Evolutionary conservation across 1,284 basidiomycete genomes (phyloP).

Genomic region (Taiwanofungus camphoratus): DNA sequence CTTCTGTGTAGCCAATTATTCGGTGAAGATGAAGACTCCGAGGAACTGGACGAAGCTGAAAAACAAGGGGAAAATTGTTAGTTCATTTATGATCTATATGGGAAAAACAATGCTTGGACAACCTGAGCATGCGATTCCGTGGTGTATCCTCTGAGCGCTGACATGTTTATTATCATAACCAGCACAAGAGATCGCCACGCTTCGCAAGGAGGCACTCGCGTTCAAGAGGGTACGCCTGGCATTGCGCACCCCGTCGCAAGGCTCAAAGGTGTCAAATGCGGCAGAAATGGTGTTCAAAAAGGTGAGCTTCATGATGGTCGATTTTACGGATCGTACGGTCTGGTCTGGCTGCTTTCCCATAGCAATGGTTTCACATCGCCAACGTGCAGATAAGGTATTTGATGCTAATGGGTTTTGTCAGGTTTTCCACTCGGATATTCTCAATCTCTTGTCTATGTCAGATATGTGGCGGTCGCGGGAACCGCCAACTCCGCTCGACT

Average conservation of each 20-base stretch:
- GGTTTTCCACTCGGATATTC: conserved; percentile 89
- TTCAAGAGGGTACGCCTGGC: conserved; percentile 77
- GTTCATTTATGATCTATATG: too few species aligned
- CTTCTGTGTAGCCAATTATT: conserved; percentile 73
- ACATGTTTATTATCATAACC: too few species aligned
- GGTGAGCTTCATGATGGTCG: too few species aligned
- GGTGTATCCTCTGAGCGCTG: too few species aligned
- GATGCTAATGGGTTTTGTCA: conserved; percentile 27
- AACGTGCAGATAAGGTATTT: too few species aligned
- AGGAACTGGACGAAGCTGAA: conserved; percentile 82
- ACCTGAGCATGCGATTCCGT: too few species aligned
- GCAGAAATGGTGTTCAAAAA: conserved; percentile 82
- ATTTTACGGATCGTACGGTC: too few species aligned
- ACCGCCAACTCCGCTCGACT: conserved; percentile 82
- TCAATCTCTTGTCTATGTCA: conserved; percentile 88
- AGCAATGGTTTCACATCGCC: too few species aligned
- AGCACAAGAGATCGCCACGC: conserved; percentile 88
- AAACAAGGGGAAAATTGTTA: conserved; percentile 84
- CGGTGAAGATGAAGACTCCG: conserved; percentile 82
- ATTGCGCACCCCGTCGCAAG: conserved; percentile 40
- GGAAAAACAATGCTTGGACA: too few species aligned
- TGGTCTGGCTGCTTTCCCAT: too few species aligned
- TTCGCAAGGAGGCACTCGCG: conserved; percentile 86
- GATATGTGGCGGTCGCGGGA: conserved; percentile 96
- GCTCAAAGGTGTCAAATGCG: conserved; percentile 37